Evolutionary conservation across 2,329 filamentous ascomycete species (phyloP).

Genomic region (Truncatella angustata): DNA sequence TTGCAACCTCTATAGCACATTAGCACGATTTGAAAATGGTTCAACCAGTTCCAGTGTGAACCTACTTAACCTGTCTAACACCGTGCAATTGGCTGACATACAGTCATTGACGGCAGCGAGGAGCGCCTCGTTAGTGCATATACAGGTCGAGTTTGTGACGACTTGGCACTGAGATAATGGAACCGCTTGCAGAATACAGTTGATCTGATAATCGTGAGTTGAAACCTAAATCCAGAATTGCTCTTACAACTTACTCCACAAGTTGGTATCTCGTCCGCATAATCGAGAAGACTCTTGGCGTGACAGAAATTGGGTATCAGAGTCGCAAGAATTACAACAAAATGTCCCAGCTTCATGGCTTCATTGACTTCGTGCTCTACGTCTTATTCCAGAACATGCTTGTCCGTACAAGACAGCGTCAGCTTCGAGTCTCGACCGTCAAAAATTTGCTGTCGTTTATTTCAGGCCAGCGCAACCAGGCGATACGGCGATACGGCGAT

Average conservation of each 20-base stretch:
- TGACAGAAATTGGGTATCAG: neutral
- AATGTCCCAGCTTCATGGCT: neutral
- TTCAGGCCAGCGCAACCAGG: neutral
- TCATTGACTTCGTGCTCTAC: neutral
- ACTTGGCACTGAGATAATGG: conserved; percentile 12
- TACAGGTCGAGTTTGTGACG: conserved; percentile 15
- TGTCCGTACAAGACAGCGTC: neutral
- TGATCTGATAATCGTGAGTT: conserved; percentile 2
- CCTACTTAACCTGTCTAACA: conserved; percentile 9
- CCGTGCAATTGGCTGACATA: conserved; percentile 21
- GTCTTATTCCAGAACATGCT: neutral
- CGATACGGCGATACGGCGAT: neutral
- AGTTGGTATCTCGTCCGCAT: conserved; percentile 1
- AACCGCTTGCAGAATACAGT: conserved; percentile 9
- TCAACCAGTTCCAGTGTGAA: neutral
- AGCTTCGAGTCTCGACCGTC: no score
- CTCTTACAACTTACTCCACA: neutral
- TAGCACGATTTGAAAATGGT: no score
- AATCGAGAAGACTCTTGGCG: conserved; percentile 4
- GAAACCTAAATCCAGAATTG: neutral
- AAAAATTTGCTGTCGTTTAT: no score
- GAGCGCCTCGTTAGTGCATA: conserved; percentile 18
- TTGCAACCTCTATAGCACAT: conserved; percentile 7
- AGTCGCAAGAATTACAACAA: neutral
- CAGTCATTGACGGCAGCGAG: conserved; percentile 24